These are phyloP conservation scores for Zymoseptoria ardabiliae DNA, from an alignment of 2,329 filamentous ascomycete species.

Conservation along the genomic window DNA sequence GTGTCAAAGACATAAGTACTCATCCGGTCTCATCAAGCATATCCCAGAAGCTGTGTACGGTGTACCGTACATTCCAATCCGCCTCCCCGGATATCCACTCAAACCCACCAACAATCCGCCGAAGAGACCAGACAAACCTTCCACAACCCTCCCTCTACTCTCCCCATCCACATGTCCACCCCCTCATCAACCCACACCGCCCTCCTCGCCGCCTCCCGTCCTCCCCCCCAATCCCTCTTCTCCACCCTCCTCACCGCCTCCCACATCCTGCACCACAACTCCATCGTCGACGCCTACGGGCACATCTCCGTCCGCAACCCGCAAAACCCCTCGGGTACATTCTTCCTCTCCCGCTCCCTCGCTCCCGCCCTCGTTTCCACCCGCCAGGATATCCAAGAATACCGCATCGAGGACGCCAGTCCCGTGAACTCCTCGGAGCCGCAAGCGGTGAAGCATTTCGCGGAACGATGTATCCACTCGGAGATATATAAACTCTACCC, in stretches of 20 bases:
- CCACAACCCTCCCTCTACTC: too few relatives aligned
- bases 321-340: conserved; percentile 30
- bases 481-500: conserved; percentile 40
- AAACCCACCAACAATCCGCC: too few relatives aligned
- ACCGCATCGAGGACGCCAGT: conserved; percentile 35
- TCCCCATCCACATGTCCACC: background rate
- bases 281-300: conserved; percentile 29
- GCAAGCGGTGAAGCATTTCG: conserved; percentile 27
- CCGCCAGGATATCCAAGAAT: conserved; percentile 38
- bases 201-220: conserved; percentile 24
- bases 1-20: too few relatives aligned
- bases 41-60: too few relatives aligned
- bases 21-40: too few relatives aligned
- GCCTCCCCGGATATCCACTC: too few relatives aligned
- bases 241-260: conserved; percentile 30
- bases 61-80: too few relatives aligned
- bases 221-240: conserved; percentile 24
- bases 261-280: conserved; percentile 30
- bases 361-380: conserved; percentile 38
- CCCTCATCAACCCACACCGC: conserved; percentile 10
- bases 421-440: conserved; percentile 20
- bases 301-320: conserved; percentile 32
- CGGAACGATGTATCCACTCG: conserved; percentile 40
- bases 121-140: too few relatives aligned
- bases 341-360: conserved; percentile 40